Conservation (phyloP, 805 yeast species). For the Sugiyamaella smithiae region DNA sequence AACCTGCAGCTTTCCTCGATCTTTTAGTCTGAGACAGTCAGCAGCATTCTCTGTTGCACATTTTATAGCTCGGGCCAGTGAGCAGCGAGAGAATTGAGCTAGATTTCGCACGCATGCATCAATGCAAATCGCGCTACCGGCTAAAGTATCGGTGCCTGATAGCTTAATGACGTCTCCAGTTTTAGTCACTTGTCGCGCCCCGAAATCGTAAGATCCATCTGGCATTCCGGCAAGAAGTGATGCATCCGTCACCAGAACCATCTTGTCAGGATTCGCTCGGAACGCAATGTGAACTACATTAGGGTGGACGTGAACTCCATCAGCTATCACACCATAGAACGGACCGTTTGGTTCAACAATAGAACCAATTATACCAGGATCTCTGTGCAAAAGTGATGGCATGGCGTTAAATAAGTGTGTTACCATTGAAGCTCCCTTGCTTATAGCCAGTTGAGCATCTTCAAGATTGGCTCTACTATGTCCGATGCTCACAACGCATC, state of each 20-base stretch:
- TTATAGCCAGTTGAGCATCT: background rate
- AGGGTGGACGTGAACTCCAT: conserved; percentile 3
- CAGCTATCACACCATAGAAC: background rate
- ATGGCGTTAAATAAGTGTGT: background rate
- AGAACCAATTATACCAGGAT: conserved; percentile 1
- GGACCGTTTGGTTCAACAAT: conserved; percentile 4
- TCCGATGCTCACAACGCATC: background rate
- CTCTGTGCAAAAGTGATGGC: conserved; percentile 1
- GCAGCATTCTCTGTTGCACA: conserved; percentile 4
- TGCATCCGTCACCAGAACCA: conserved; percentile 2
- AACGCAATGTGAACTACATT: background rate
- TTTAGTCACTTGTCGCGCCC: background rate
- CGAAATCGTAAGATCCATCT: background rate
- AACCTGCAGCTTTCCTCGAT: background rate
- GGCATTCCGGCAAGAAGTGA: background rate
- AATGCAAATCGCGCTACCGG: conserved; percentile 1
- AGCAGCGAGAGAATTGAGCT: background rate
- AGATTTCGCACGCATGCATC: conserved; percentile 4
- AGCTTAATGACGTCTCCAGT: conserved; percentile 2
- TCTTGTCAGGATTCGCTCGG: conserved; percentile 2
- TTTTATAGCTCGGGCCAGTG: background rate
- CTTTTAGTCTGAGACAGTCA: background rate
- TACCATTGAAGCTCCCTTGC: background rate
- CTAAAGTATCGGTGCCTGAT: background rate
- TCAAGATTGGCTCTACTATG: background rate